Evolutionary conservation across 768 basidiomycete species (phyloP).

Genomic region (Panaeolus cyanescens): DNA sequence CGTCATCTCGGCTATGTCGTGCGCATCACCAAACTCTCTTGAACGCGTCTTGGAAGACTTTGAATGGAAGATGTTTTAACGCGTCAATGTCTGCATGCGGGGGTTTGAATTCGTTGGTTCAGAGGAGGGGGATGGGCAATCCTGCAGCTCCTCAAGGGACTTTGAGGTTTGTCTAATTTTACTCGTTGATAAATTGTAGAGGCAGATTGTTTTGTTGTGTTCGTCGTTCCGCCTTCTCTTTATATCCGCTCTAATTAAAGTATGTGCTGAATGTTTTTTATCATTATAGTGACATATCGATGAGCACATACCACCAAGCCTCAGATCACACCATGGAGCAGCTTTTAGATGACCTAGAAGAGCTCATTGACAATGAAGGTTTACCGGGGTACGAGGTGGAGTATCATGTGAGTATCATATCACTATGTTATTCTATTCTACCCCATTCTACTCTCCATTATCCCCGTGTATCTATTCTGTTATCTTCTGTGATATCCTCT

Average conservation of each 20-base stretch:
- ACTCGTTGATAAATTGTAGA: neutral
- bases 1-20: neutral
- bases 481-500: neutral
- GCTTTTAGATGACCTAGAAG: conserved; percentile 75
- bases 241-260: neutral
- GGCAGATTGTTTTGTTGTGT: neutral
- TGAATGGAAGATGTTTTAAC: neutral
- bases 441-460: neutral
- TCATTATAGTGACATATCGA: conserved; percentile 44
- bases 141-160: neutral
- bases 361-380: conserved; percentile 60
- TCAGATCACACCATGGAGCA: conserved; percentile 79
- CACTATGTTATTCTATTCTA: too few relatives aligned
- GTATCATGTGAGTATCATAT: conserved; percentile 73
- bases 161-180: neutral
- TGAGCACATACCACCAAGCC: conserved; percentile 67
- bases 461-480: neutral
- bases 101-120: neutral
- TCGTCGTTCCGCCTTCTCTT: neutral
- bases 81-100: neutral
- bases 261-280: conserved; percentile 25
- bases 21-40: too few relatives aligned
- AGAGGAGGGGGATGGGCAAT: neutral
- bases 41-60: neutral
- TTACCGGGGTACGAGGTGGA: conserved; percentile 77